Evolutionary conservation across 1,284 basidiomycete species (phyloP), one percentile per base, ranked within the genome.

Genomic region (Fomitopsis schrenkii): DNA sequence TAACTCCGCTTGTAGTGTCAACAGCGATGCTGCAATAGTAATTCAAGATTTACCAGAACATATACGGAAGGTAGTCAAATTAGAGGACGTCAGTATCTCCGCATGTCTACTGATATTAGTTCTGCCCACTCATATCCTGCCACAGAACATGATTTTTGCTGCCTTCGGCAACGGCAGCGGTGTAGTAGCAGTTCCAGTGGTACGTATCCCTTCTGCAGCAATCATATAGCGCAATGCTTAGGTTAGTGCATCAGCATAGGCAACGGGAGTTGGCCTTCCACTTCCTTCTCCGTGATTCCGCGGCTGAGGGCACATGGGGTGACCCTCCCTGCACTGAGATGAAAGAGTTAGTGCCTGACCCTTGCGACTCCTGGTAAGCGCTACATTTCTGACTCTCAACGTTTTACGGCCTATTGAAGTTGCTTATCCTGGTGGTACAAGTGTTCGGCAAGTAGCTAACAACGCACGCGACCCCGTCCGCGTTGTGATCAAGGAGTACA

Each of bases 131-230:
- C 44, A 26, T 14, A 17, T 26, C 15, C 22, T 46, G n/a, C 12
- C 38, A 57, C 44, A 82, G 81, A 69, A 67, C 42, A 67, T 70
- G 2, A 71, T 77, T 56, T 74, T 72, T 59, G 64, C 72, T 14
- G 83, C 80, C 76, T 72, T 79, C 38, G 81, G 82, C 26, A 70
- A 78, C 50, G 72, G 72, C 15, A 70, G 70, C 0, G 66, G 72
- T 4, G 73, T 71, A 2, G 58, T 78, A 14, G 75, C 69, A 2
- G 79, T 71, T 58, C 78, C 78, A 3, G 59, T 78, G 14, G 81
- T 82, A 44, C 62, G 63, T 61, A 10, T 22, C 7, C 1, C n/a
- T 28, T 12, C 14, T 22, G 19, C 19, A 44, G 9, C 8, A 35
- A 35, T 48, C 10, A 50, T 14, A 9, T 14, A 10, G 5, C 28